Evolutionary conservation across 2,329 filamentous ascomycete species (phyloP), one percentile per base, ranked within the genome.

Genomic region (Alternaria novae-zelandiae): DNA sequence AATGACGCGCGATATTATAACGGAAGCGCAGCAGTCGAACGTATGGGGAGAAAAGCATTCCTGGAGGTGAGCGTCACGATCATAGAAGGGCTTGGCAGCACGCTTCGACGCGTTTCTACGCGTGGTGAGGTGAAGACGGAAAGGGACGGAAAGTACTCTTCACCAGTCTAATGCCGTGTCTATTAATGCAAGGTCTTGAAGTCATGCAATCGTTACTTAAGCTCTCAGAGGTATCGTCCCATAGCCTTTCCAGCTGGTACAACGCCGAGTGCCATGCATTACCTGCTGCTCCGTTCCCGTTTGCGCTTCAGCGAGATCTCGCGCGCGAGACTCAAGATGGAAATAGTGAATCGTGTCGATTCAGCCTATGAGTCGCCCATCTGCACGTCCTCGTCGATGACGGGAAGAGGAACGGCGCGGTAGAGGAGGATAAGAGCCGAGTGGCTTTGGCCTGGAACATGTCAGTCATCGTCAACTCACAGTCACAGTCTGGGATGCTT

Each of bases 381-480:
- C 62, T 69, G 72, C 13, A 78, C 76, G 45, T 80, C 78, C 63
- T 81, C 88, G 28, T 82, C 88, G 28, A 87, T 82, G 8, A 82
- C 82, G 9, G 90, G 90, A 64, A 94, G 83, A 26, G 90, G 86
- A 63, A 94, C 90, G 8, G 92, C 91, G 70, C 87, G 87, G 82
- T 96, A 96, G 25, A 96, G 85, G 45, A 94, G 83, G 66, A 96
- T 93, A 51, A 96, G 86, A 26, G 92, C 92, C 54, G 91, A 94
- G 80, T 96, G 92, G 57, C 89, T 91, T 81, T 96, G 92, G 69
- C 85, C 85, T 84, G 58, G 11, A 23, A 15, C 45, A 41, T 32
- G 60, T 79, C 64, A 74, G 67, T 61, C 54, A 57, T 20, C 46
- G 43, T 15, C 32, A n/a, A 11, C 10, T 13, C 9, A 6, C 13